Evolutionary conservation across 805 yeast genomes (phyloP), one percentile per base, ranked within the genome.

Genomic region (Pachysolen tannophilus): DNA sequence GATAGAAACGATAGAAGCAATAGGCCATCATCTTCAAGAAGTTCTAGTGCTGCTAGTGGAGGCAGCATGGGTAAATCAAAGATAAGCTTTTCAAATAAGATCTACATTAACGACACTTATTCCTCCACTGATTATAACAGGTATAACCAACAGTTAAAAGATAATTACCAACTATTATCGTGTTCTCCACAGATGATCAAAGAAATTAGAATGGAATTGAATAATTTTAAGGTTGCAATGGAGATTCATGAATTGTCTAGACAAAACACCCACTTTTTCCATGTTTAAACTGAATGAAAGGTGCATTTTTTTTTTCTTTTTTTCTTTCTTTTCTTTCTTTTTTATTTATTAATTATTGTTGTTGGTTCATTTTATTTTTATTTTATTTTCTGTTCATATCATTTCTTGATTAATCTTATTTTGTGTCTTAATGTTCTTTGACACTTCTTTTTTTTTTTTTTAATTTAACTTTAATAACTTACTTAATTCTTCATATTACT

Each of bases 161-260:
- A 65, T 53, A 40, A 46, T 4, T 69, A 67, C 49, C 57, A 71
- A 40, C 49, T 65, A 46, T 42, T 53, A 8, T 55, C 61, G 5
- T 56, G 69, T n/a, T 71, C 72, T 37, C 72, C 77, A 3, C 53
- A 53, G 18, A 59, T 68, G 43, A 67, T 78, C 38, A 67, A 65
- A 42, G 65, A 63, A 34, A 75, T 82, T 44, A 75, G 83, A 52
- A 56, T 60, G 26, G 90, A 82, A 49, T 53, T 82, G 46, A 82
- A 82, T 48, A 59, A 63, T 18, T 81, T 60, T 57, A 82, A 82
- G 50, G 66, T 72, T 42, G 80, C 73, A 37, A 82, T 82, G 94
- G 54, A 61, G 26, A 82, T 82, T 24, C 86, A 82, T 52, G 78
- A 72, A 38, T 58, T 62, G 25, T 75, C 84, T 26, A 67, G 64